Base-by-base conservation (phyloP, 768 basidiomycete genomes). In the Suillus americanus region DNA sequence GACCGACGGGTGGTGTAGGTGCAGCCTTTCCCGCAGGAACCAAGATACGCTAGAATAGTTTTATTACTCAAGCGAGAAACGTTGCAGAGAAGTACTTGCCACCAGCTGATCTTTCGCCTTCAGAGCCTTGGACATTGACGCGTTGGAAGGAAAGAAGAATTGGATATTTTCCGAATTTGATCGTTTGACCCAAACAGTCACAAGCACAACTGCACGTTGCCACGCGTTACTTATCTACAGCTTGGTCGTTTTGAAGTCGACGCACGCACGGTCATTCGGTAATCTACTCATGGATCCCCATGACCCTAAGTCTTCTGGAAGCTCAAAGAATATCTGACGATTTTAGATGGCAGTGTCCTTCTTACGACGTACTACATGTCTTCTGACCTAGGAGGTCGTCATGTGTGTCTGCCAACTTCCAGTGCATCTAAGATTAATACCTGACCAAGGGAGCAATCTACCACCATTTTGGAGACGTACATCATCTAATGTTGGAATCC, bases 1-100 rank as follows among this genome's bases (percentile, higher is more conserved):
- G 97, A 72, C 97, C 97, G 60, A 99, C 91, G 10, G 97, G 97
- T 63, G 97, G 97, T 45, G 94, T 92, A 20, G 97, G 96, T 33
- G 96, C 90, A 41, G 97, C 97, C 74, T 98, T 98, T 51, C 94
- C 95, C 51, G 97, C 97, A 60, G 89, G 87, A 65, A 98, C 87
- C 60, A 97, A 84, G 64, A 99, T 80, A 67, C 94, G 91, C 93
- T 93, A 53, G 61, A 68, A 45, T 57, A 62, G 61, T 46, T 46
- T 60, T 64, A 69, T 69, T 60, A 68, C 69, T 18, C 50, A 41
- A 46, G 56, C 33, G 51, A 57, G 53, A 61, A 45, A 43, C 60
- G 43, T 51, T 62, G 65, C 68, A 30, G 62, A 38, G 60, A 60
- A 55, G 56, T 33, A 84, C 89, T 67, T 76, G 93, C 92, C 72